Base-by-base conservation (phyloP, 2,329 filamentous ascomycete genomes). In the Graphium sp. region DNA sequence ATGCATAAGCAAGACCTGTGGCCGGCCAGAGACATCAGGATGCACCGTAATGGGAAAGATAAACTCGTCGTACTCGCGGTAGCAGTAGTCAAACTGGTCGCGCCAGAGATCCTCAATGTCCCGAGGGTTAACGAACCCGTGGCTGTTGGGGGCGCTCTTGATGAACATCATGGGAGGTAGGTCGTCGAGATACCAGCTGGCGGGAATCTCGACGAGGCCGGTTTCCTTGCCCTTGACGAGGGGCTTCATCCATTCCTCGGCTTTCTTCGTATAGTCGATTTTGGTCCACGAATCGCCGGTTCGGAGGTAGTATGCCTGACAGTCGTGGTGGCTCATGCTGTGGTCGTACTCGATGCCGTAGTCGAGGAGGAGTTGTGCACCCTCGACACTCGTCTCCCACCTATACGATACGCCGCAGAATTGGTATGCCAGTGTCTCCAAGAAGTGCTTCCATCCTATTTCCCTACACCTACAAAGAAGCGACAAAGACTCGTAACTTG, bases 31-130 rank as follows among this genome's bases (percentile, higher is more conserved):
- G 0, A 78, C 72, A 41, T 83, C 77, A 0, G 77, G 78, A 46
- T 83, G 77, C 20, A 82, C 74, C 0, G 77, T 83, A 48, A 83
- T 76, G 0, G 78, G 76, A 39, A 83, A 82, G 29, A 81, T 65
- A 35, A 82, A 82, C 39, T 79, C 73, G 39, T 83, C 75, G 36
- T 80, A 75, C 46, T 83, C 74, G 17, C 75, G 58, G 45, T 83
- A 83, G 41, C 78, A 81, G 48, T 81, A 82, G 39, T 74, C 63
- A 34, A 77, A 77, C 36, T 76, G 69, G 34, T 76, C 68, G 26
- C 62, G 52, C 71, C 70, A 76, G 19, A 75, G 60, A 10, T 72
- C 66, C 40, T 77, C 69, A 2, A 76, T 60, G 34, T 73, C 67
- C n/a, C 62, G 50, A 1, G 62, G 52, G 31, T 63, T 62, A 12